phyloP scores from a whole-genome alignment of 495 filamentous ascomycete genomes.

The Aspergillus steynii region DNA sequence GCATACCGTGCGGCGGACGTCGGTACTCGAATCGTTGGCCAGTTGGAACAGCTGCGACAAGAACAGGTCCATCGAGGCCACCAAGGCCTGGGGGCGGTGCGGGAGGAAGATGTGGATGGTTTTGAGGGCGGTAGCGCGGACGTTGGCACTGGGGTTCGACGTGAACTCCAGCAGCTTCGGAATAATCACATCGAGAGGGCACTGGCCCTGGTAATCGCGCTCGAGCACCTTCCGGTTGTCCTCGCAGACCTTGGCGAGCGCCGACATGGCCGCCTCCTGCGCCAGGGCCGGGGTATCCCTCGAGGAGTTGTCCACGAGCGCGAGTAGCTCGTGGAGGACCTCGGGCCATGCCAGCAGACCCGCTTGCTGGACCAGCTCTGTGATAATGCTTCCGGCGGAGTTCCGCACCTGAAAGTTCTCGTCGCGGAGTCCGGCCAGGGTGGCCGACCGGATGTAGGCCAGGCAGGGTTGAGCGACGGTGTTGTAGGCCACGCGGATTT shows the following conservation, averaged over 20 bases:
- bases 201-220: conserved; percentile 79
- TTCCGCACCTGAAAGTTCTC: conserved; percentile 77
- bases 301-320: conserved; percentile 69
- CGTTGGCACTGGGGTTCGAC: conserved; percentile 66
- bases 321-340: conserved; percentile 75
- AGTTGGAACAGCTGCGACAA: conserved; percentile 80
- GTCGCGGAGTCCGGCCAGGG: conserved; percentile 79
- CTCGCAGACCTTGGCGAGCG: conserved; percentile 92
- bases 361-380: conserved; percentile 84
- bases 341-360: conserved; percentile 91
- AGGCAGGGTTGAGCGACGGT: conserved; percentile 69
- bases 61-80: conserved; percentile 74
- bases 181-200: conserved; percentile 84
- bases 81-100: conserved; percentile 72
- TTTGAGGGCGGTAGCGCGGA: conserved; percentile 75
- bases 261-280: conserved; percentile 92
- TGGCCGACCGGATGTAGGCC: conserved; percentile 72
- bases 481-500: conserved; percentile 70
- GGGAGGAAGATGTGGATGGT: conserved; percentile 90
- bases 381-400: conserved; percentile 90
- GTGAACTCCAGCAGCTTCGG: conserved; percentile 90
- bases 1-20: conserved; percentile 89
- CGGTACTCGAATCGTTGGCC: conserved; percentile 68
- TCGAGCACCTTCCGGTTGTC: conserved; percentile 89
- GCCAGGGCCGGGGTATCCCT: conserved; percentile 65